Evolutionary conservation across 108 stramenopile genomes (phyloP), one percentile per base, ranked within the genome.

Genomic region (Tribonema minus): DNA sequence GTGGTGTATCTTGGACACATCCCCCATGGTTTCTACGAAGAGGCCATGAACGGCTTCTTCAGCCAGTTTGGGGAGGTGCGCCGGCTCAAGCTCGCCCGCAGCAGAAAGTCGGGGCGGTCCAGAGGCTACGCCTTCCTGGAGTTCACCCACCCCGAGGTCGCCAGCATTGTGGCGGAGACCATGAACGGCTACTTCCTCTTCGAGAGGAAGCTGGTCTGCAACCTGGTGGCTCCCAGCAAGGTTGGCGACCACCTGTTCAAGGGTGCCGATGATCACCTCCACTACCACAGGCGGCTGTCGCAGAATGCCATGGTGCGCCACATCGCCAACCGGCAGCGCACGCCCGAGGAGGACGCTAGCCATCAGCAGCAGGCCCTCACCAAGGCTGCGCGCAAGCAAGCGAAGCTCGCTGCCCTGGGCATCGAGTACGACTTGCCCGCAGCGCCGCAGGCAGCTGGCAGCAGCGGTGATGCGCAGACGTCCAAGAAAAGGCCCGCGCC

Each of bases 1-100:
- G 95, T 98, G 33, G 80, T 99, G 12, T 99, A 99, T 84, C 80
- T 99, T 36, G 97, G 97, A 0, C 98, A 97, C 83, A 82, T 99
- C 65, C 95, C 97, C 25, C 80, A 80, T 62, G 92, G 92, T 1
- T 96, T 97, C 54, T 93, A 94, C 82, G 98, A 99, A 82, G 83
- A 82, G 33, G 94, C 96, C 79, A 82, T 99, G 38, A 64, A 68
- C 27, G 86, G 76, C 37, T 98, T 99, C 83, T 87, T 99, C 63
- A 71, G 85, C 9, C 97, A 99, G 81, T 99, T 99, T 69, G 98
- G 98, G 12, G 87, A 86, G 32, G 92, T 99, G 1, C 61, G 64
- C 2, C 86, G 87, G 54, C 83, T 94, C 60, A 86, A 92, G 15
- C 72, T 99, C 23, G 90, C 90, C 34, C 90, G 97, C 20, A 92